A percentile compares a stretch with the other conserved stretches of the same genome.
Evolutionary conservation across 129 eudicot species (phyloP).

Genomic region (Pittosporum tobira): DNA sequence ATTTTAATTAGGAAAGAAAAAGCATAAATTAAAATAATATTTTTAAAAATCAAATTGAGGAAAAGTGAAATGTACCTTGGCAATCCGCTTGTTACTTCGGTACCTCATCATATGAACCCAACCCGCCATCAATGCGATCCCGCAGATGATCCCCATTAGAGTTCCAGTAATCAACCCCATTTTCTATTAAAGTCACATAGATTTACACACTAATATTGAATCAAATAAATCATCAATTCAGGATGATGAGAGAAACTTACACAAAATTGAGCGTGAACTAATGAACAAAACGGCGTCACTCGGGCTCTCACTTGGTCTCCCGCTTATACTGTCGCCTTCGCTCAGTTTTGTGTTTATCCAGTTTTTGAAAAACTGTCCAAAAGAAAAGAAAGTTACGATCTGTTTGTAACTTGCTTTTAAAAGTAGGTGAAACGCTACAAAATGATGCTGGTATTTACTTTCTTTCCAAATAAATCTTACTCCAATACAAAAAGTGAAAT

Average conservation of each 20-base stretch:
- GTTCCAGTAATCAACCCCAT: constrained; percentile 91
- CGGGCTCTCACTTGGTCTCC: no score
- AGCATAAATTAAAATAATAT: neutral
- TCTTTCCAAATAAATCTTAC: no score
- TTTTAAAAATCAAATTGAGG: neutral
- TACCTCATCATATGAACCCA: constrained; percentile 78
- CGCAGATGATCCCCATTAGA: constrained; percentile 68
- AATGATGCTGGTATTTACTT: no score
- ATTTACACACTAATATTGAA: neutral
- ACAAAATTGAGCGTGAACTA: no score
- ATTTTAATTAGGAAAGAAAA: neutral
- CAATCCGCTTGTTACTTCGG: constrained; percentile 54
- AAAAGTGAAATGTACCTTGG: constrained; percentile 40
- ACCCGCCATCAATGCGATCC: constrained; percentile 79
- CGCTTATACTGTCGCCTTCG: no score
- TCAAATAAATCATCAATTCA: neutral
- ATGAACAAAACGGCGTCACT: no score
- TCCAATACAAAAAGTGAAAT: no score
- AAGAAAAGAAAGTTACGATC: no score
- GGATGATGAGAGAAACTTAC: constrained; percentile 1
- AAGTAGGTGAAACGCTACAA: no score
- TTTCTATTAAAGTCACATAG: constrained; percentile 15
- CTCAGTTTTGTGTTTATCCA: no score
- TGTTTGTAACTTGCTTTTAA: no score
- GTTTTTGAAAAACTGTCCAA: no score